Conservation (phyloP, 2,329 filamentous ascomycete species). For the Hypoxylon sp. region DNA sequence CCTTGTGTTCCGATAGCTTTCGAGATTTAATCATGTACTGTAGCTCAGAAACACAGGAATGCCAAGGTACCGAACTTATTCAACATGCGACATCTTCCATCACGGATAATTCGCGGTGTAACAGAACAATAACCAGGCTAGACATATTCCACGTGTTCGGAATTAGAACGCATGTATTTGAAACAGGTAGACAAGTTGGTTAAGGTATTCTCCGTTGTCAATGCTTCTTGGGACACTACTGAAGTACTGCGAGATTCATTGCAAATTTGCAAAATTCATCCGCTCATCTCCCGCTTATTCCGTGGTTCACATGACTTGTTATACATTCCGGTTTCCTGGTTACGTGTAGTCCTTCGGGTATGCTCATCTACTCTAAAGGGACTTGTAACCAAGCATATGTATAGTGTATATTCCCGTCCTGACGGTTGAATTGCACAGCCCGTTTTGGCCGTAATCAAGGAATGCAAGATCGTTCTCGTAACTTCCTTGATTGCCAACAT, state of each 20-base stretch:
- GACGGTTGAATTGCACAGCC: background rate
- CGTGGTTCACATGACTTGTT: slow-evolving; percentile 9
- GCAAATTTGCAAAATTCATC: background rate
- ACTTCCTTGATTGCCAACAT: background rate
- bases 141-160: slow-evolving; percentile 39
- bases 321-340: slow-evolving; percentile 17
- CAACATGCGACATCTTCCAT: slow-evolving; percentile 27
- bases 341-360: background rate
- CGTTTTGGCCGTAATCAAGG: background rate
- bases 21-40: slow-evolving; percentile 9
- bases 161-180: slow-evolving; percentile 33
- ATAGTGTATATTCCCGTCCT: background rate
- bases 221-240: background rate
- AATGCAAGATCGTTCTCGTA: background rate
- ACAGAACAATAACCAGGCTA: slow-evolving; percentile 32
- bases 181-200: slow-evolving; percentile 28
- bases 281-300: slow-evolving; percentile 2
- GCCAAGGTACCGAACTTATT: too few species aligned
- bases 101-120: slow-evolving; percentile 34
- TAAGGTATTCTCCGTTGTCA: slow-evolving; percentile 26
- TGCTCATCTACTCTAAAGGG: background rate
- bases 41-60: slow-evolving; percentile 24
- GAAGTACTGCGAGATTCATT: slow-evolving; percentile 11
- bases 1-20: slow-evolving; percentile 21
- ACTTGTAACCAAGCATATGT: slow-evolving; percentile 1